Base-by-base conservation (phyloP, 495 filamentous ascomycete species). In the Aspergillus olivimuriae region DNA sequence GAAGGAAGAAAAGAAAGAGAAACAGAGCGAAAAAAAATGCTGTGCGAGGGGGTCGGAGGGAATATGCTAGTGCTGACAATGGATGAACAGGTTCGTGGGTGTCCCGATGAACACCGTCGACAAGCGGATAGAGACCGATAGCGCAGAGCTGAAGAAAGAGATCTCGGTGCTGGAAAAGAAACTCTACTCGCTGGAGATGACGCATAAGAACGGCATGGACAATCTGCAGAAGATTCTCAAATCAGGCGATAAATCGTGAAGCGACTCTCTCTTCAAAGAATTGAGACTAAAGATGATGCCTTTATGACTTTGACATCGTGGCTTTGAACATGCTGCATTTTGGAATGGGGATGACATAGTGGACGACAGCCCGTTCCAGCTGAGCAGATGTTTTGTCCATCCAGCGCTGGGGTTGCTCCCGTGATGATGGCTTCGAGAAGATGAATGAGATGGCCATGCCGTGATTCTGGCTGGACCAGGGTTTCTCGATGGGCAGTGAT, bases 131-230 rank as follows among this genome's bases (percentile, higher is more conserved):
- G 75, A 79, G 14, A 69, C 70, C n/a, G 87, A 94, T 65, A 82
- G 80, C 38, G 72, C 81, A 57, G 82, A 86, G 49, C 64, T 89
- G 24, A 83, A 88, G 51, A 66, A 77, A 17, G 89, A 95, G 47
- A 77, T 94, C 44, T 69, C 82, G 41, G 81, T 77, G 37, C 66
- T 96, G 43, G 84, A 86, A 48, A 95, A 95, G 79, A 87, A 90
- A 68, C 74, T 95, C 45, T 80, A 91, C 44, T 97, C 95, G 61
- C 77, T 95, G 7, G 94, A 98, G 70, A 92, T 84, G 44, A 97
- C 92, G 38, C 80, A 87, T 57, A 87, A 94, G 74, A 98, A 96
- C 54, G 92, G 89, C 60, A 76, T 82, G 51, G 81, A 88, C 53
- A 86, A 94, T 56, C 78, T 97, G 48, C 86, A 96, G 62, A 83